phyloP scores from a whole-genome alignment of 225 moss, liverwort and hornwort species.

The Takakia lepidozioides region DNA sequence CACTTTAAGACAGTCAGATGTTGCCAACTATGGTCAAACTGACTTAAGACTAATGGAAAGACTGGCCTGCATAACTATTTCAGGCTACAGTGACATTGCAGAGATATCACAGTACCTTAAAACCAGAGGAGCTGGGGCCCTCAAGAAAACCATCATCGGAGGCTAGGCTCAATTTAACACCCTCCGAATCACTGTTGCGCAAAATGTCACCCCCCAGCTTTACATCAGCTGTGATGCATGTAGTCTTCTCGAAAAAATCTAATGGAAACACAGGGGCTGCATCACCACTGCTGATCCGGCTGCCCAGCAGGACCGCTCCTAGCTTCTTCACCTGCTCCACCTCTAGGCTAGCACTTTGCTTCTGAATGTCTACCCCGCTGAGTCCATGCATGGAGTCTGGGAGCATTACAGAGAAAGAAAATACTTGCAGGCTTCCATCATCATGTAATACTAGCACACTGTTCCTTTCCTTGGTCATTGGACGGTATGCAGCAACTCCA shows the following conservation, averaged over 20 bases:
- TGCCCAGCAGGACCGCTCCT: constrained; percentile 85
- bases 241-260: constrained; percentile 96
- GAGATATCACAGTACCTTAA: constrained; percentile 57
- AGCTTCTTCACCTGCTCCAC: constrained; percentile 94
- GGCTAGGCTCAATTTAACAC: constrained; percentile 70
- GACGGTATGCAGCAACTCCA: constrained; percentile 85
- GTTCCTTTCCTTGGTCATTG: constrained; percentile 92
- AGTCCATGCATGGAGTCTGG: constrained; percentile 42
- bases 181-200: constrained; percentile 91
- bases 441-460: constrained; percentile 89
- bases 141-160: constrained; percentile 93
- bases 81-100: no score
- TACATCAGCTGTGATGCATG: constrained; percentile 87
- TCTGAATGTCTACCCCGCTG: constrained; percentile 39
- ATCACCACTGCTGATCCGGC: constrained; percentile 66
- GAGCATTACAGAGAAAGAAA: constrained; percentile 59
- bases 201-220: constrained; percentile 95
- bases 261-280: constrained; percentile 82
- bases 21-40: no score
- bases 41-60: no score
- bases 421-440: constrained; percentile 95
- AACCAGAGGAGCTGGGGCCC: constrained; percentile 79
- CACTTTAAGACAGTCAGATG: no score
- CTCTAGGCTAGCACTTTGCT: constrained; percentile 72
- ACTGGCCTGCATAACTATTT: no score